Conservation (phyloP, 176 grass and related monocot species). For the Cymbopogon citratus region DNA sequence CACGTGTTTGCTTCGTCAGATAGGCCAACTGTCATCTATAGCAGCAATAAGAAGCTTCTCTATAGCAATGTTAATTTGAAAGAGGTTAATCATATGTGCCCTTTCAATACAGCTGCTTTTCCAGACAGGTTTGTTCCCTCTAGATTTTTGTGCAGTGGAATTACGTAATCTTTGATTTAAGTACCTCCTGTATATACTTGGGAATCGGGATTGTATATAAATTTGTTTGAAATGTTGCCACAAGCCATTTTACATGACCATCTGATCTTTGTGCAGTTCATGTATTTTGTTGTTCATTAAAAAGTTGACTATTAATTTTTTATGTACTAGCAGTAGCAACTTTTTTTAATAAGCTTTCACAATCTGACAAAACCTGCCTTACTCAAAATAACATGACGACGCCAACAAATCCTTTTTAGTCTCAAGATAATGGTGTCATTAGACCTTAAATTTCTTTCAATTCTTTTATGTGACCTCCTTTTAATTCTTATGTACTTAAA, state of each 20-base stretch:
- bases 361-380: background rate
- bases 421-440: background rate
- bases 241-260: background rate
- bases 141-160: background rate
- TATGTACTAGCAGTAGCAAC: background rate
- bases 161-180: background rate
- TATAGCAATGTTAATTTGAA: slow-evolving; percentile 99
- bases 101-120: slow-evolving; percentile 91
- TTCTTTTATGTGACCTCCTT: background rate
- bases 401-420: background rate
- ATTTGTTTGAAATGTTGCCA: background rate
- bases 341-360: slow-evolving; percentile 5
- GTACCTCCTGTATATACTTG: too few species aligned
- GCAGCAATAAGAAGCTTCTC: slow-evolving; percentile 95
- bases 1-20: slow-evolving; percentile 95
- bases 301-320: background rate
- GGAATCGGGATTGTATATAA: background rate
- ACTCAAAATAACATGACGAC: background rate
- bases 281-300: background rate
- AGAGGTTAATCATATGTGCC: slow-evolving; percentile 98
- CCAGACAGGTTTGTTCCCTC: slow-evolving; percentile 73
- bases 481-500: background rate
- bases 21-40: slow-evolving; percentile 94
- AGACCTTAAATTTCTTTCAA: too few species aligned
- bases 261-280: background rate